Conservation (phyloP, 768 basidiomycete species). For the Rhodocollybia butyracea region DNA sequence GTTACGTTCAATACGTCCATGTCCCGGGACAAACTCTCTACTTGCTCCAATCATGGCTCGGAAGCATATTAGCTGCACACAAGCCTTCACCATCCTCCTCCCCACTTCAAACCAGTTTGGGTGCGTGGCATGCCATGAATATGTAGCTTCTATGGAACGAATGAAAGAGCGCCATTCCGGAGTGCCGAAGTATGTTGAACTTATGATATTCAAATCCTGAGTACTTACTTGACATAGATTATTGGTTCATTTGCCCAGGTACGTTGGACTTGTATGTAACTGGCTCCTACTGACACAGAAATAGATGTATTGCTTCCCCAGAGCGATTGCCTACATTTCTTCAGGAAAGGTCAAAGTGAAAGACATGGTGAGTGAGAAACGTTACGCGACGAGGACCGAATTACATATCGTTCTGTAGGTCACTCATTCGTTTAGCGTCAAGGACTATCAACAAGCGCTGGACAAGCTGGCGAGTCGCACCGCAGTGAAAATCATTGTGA, state of each 20-base stretch:
- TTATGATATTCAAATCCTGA: not conserved
- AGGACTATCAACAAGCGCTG: conserved; percentile 61
- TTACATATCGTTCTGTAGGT: conserved; percentile 27
- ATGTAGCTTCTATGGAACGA: no score
- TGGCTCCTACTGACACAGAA: no score
- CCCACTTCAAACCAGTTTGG: no score
- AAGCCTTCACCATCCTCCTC: no score
- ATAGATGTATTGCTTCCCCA: conserved; percentile 85
- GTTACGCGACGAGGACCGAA: not conserved
- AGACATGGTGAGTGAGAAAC: conserved; percentile 42
- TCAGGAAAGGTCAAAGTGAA: conserved; percentile 77
- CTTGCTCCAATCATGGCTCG: no score
- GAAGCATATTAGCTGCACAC: no score
- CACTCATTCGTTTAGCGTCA: conserved; percentile 54
- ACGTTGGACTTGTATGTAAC: no score
- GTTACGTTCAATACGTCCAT: no score
- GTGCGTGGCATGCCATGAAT: no score
- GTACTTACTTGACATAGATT: conserved; percentile 34
- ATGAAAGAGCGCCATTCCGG: no score
- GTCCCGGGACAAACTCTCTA: no score
- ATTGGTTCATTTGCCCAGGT: conserved; percentile 86
- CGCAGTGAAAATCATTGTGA: conserved; percentile 51
- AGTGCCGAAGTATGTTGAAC: no score
- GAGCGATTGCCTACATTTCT: conserved; percentile 86
- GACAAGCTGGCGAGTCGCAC: conserved; percentile 62